phyloP scores from a whole-genome alignment of 2,329 filamentous ascomycete genomes.

The Aspergillus melleus region DNA sequence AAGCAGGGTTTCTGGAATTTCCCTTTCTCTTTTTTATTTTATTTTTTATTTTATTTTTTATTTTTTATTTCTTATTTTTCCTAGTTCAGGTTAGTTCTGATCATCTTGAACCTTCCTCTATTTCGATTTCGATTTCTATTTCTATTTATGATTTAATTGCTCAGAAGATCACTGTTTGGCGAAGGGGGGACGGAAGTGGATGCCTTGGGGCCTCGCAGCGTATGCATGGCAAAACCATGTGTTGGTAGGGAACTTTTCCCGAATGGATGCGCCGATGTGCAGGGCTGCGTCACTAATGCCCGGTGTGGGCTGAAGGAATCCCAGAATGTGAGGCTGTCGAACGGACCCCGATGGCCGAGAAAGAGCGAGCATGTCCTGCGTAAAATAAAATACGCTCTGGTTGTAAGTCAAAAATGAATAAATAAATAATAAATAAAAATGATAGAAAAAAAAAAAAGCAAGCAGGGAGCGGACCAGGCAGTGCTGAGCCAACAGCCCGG shows the following conservation, averaged over 20 bases:
- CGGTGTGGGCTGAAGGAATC: slow-evolving; percentile 12
- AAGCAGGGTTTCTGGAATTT: too few species aligned
- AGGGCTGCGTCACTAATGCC: slow-evolving; percentile 25
- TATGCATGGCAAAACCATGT: slow-evolving; percentile 24
- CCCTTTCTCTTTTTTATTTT: slow-evolving; percentile 2
- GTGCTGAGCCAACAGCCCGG: slow-evolving; percentile 9
- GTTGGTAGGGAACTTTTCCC: slow-evolving; percentile 25
- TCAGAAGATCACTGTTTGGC: not conserved
- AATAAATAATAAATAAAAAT: not conserved
- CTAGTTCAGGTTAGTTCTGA: too few species aligned
- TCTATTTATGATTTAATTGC: slow-evolving; percentile 2
- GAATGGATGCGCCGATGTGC: slow-evolving; percentile 20
- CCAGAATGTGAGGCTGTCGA: slow-evolving; percentile 21
- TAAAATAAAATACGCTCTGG: not conserved
- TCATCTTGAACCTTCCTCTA: too few species aligned
- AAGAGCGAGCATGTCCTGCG: not conserved
- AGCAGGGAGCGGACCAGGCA: slow-evolving; percentile 5
- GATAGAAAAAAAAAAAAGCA: not conserved
- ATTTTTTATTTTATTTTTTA: not conserved
- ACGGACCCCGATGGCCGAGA: slow-evolving; percentile 21
- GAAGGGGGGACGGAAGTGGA: not conserved
- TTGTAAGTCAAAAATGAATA: not conserved
- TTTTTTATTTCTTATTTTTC: not conserved
- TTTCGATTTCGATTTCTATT: not conserved
- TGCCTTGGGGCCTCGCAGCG: slow-evolving; percentile 9